phyloP scores from a whole-genome alignment of 495 filamentous ascomycete genomes.

The Sporormia fimetaria region DNA sequence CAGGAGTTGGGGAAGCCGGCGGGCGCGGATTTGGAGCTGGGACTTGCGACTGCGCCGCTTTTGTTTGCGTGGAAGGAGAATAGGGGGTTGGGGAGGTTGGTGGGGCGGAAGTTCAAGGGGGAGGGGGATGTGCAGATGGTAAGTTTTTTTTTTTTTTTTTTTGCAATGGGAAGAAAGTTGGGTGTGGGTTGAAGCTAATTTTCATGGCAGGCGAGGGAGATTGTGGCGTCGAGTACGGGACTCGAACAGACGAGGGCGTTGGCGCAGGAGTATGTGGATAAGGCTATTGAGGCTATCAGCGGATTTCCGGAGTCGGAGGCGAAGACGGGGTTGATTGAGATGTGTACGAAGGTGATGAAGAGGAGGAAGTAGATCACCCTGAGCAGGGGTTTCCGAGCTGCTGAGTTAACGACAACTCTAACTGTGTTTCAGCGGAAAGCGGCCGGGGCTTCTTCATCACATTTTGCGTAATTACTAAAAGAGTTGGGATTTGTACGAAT shows the following conservation, averaged over 20 bases:
- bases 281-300: constrained; percentile 71
- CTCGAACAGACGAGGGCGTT: constrained; percentile 81
- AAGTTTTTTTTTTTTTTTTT: constrained; percentile 26
- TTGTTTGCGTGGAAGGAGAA: constrained; percentile 93
- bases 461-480: no score
- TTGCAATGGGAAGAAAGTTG: background rate
- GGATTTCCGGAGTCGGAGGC: constrained; percentile 84
- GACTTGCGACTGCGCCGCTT: constrained; percentile 87
- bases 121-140: constrained; percentile 79
- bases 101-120: constrained; percentile 76
- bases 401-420: no score
- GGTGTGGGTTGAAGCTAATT: constrained; percentile 13
- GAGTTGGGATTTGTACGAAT: no score
- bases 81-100: constrained; percentile 71
- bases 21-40: constrained; percentile 86
- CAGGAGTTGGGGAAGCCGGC: constrained; percentile 86
- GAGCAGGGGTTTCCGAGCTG: no score
- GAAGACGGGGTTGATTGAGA: constrained; percentile 78
- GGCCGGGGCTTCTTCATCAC: no score
- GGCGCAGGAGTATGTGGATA: constrained; percentile 80
- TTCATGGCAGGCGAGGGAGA: constrained; percentile 57
- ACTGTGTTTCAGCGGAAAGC: no score
- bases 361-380: constrained; percentile 65
- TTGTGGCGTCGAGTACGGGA: constrained; percentile 73
- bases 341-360: constrained; percentile 85